Evolutionary conservation across 179 eudicot genomes (phyloP).

Genomic region (Patellifolia procumbens): DNA sequence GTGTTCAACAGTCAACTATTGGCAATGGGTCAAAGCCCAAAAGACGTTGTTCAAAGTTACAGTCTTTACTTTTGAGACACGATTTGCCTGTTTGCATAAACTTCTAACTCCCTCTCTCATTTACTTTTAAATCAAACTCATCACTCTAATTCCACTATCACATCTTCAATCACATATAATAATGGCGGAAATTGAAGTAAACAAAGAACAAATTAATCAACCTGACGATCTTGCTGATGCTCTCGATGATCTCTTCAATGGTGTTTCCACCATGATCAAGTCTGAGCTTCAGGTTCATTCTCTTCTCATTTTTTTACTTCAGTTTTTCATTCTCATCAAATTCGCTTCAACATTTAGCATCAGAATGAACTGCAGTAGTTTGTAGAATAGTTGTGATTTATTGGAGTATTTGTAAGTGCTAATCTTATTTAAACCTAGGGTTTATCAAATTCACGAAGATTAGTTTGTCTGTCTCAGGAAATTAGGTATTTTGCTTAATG

Average conservation of each 20-base stretch:
- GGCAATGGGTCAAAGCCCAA: too few relatives aligned
- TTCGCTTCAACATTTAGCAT: background rate
- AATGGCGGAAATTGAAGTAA: slow-evolving; percentile 37
- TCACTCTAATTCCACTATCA: background rate
- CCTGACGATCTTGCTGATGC: slow-evolving; percentile 63
- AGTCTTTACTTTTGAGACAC: too few relatives aligned
- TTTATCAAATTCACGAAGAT: slow-evolving; percentile 6
- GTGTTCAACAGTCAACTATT: too few relatives aligned
- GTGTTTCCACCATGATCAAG: slow-evolving; percentile 71
- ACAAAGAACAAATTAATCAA: slow-evolving; percentile 12
- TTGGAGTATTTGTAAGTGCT: background rate
- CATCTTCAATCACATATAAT: background rate
- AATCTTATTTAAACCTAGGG: background rate
- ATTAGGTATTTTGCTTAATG: background rate
- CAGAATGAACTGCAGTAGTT: background rate
- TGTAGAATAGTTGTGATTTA: background rate
- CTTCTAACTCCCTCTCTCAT: background rate
- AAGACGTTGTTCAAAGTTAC: too few relatives aligned
- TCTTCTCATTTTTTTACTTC: background rate
- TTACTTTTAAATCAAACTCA: background rate
- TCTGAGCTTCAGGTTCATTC: slow-evolving; percentile 76
- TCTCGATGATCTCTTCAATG: slow-evolving; percentile 67
- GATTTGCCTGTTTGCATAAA: too few relatives aligned
- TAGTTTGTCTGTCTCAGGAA: background rate
- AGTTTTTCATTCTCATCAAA: background rate